phyloP scores from a whole-genome alignment of 2,329 filamentous ascomycete species.

The Penicillium rolfsii region DNA sequence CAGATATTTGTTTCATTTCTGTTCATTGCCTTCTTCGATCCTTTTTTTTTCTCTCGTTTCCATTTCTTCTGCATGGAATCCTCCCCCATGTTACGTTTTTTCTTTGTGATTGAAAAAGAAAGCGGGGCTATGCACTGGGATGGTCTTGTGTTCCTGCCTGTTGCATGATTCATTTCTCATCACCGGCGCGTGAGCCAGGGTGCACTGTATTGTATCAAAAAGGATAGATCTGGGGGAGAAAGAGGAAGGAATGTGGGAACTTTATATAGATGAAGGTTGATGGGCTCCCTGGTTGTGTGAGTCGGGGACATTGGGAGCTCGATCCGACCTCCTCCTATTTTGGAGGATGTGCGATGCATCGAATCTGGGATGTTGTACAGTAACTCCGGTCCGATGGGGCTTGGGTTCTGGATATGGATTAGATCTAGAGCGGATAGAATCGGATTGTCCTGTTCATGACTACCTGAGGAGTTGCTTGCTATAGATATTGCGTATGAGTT shows the following conservation, averaged over 20 bases:
- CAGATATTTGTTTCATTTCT: slow-evolving; percentile 9
- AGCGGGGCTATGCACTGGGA: background rate
- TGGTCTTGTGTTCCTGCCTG: background rate
- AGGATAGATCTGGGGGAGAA: slow-evolving; percentile 30
- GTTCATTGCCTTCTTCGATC: background rate
- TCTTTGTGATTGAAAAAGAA: background rate
- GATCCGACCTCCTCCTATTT: background rate
- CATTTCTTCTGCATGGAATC: background rate
- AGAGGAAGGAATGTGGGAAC: slow-evolving; percentile 18
- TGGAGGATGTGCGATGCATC: slow-evolving; percentile 4
- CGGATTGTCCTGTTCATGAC: slow-evolving; percentile 9
- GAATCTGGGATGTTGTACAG: slow-evolving; percentile 7
- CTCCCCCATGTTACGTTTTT: slow-evolving; percentile 9
- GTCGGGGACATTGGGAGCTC: background rate
- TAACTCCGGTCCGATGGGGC: slow-evolving; percentile 5
- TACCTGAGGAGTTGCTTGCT: too few relatives aligned
- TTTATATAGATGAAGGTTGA: slow-evolving; percentile 11
- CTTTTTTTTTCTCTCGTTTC: background rate
- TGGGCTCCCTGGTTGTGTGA: background rate
- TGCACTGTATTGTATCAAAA: slow-evolving; percentile 30
- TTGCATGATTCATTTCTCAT: slow-evolving; percentile 16
- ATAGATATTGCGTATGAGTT: too few relatives aligned
- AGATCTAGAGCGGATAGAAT: slow-evolving; percentile 24
- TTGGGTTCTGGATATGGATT: slow-evolving; percentile 21
- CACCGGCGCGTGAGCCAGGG: slow-evolving; percentile 10